Percentiles rank a stretch among this genome's conserved stretches.
These are phyloP conservation scores for Cairneyella variabilis DNA, from an alignment of 495 filamentous ascomycete species.

Conservation along the genomic window DNA sequence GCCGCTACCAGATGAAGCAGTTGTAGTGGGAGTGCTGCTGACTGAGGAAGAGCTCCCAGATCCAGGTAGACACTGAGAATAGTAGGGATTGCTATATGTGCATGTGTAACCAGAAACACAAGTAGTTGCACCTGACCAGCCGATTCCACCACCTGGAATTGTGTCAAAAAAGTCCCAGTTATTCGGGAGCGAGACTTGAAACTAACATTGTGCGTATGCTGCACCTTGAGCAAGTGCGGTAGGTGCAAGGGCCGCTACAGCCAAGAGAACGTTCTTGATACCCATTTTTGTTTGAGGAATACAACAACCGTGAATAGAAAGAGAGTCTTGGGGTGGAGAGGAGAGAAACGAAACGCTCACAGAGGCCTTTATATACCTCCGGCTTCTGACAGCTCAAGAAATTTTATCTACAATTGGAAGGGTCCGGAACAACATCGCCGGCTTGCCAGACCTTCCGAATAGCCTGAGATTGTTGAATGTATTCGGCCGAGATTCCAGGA, in stretches of 20 bases:
- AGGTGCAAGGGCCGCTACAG: slow-evolving; percentile 3
- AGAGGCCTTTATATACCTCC: neutral
- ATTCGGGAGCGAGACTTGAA: neutral
- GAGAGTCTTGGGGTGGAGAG: neutral
- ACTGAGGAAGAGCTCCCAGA: neutral
- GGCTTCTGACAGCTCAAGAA: neutral
- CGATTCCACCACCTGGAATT: slow-evolving; percentile 13
- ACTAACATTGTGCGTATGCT: slow-evolving; percentile 14
- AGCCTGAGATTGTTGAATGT: slow-evolving; percentile 3
- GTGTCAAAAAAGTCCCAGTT: neutral
- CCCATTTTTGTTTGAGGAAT: slow-evolving; percentile 9
- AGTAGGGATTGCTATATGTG: slow-evolving; percentile 26
- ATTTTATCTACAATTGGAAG: neutral
- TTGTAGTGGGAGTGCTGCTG: neutral
- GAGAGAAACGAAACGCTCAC: neutral
- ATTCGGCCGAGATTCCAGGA: neutral
- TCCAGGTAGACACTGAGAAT: slow-evolving; percentile 31
- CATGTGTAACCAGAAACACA: slow-evolving; percentile 28
- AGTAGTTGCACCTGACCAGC: slow-evolving; percentile 19
- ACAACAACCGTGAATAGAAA: neutral
- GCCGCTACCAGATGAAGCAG: slow-evolving; percentile 12
- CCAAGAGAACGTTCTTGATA: slow-evolving; percentile 7
- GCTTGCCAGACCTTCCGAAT: slow-evolving; percentile 2
- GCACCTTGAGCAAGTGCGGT: neutral
- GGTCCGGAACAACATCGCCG: slow-evolving; percentile 1